Evolutionary conservation across 1,139 yeast species (phyloP).

Genomic region (Protomyces inouyei): DNA sequence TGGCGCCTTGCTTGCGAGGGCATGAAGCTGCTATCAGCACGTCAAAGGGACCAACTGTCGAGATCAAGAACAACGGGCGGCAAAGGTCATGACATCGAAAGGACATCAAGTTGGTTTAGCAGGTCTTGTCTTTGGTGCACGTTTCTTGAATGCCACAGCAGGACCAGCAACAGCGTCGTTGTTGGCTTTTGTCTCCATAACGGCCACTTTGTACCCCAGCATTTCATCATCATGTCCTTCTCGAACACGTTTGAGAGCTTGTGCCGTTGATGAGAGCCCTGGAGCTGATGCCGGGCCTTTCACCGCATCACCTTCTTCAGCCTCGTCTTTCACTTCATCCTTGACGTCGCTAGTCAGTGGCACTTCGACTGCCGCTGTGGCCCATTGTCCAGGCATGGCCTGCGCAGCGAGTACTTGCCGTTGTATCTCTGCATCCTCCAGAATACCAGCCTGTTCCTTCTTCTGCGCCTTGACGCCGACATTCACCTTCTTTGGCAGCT

Average conservation of each 20-base stretch:
- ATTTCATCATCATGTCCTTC: constrained; percentile 19
- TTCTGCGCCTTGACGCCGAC: constrained; percentile 1
- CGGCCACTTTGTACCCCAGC: constrained; percentile 11
- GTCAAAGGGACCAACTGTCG: no score
- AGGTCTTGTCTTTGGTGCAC: background rate
- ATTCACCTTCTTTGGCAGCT: constrained; percentile 3
- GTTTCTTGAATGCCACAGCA: constrained; percentile 16
- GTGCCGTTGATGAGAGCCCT: background rate
- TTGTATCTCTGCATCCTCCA: constrained; percentile 19
- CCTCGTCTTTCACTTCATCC: background rate
- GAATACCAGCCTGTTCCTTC: background rate
- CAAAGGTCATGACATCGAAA: background rate
- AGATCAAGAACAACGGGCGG: no score
- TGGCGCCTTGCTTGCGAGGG: no score
- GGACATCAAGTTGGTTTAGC: background rate
- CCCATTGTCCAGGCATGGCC: constrained; percentile 19
- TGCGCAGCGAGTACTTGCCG: constrained; percentile 20
- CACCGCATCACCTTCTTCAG: background rate
- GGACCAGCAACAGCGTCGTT: constrained; percentile 4
- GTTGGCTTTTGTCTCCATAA: background rate
- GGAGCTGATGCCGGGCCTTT: background rate
- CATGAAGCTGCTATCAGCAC: no score
- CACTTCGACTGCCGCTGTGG: background rate
- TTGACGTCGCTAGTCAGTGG: background rate
- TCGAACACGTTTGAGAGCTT: constrained; percentile 4